A percentile compares a stretch with the other conserved stretches of the same genome.
Evolutionary conservation across 2,329 filamentous ascomycete species (phyloP).

Genomic region (Hypoxylon sp.): DNA sequence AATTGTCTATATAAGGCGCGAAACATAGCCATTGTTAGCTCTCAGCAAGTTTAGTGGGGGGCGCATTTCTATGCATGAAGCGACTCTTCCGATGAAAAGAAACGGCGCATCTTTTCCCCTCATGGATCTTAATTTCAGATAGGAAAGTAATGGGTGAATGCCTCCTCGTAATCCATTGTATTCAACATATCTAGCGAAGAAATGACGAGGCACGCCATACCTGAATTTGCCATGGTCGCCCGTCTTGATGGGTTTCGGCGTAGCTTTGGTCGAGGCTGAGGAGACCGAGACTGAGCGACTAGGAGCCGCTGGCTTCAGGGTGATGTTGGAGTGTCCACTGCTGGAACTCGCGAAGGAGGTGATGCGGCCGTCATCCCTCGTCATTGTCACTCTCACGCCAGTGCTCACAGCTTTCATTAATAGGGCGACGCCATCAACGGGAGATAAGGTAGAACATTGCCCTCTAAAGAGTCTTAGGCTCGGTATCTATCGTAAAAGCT

Average conservation of each 20-base stretch:
- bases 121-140: slow-evolving; percentile 9
- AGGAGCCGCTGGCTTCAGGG: slow-evolving; percentile 65
- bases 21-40: slow-evolving; percentile 52
- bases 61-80: slow-evolving; percentile 5
- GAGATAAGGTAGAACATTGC: slow-evolving; percentile 42
- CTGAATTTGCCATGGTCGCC: slow-evolving; percentile 64
- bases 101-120: slow-evolving; percentile 7
- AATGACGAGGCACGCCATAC: slow-evolving; percentile 54
- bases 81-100: slow-evolving; percentile 10
- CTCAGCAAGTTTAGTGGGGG: slow-evolving; percentile 21
- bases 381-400: slow-evolving; percentile 66
- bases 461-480: slow-evolving; percentile 27
- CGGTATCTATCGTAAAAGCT: slow-evolving; percentile 15
- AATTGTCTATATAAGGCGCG: slow-evolving; percentile 50
- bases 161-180: slow-evolving; percentile 22
- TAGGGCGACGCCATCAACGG: slow-evolving; percentile 50
- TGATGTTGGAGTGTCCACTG: slow-evolving; percentile 76
- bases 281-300: slow-evolving; percentile 52
- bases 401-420: slow-evolving; percentile 47
- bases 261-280: slow-evolving; percentile 52
- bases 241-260: slow-evolving; percentile 67
- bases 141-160: slow-evolving; percentile 15
- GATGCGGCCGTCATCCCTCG: slow-evolving; percentile 77
- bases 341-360: slow-evolving; percentile 75
- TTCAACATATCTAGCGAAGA: slow-evolving; percentile 22